Evolutionary conservation across 2,329 filamentous ascomycete genomes (phyloP).

Genomic region (Epichloe gansuensis): DNA sequence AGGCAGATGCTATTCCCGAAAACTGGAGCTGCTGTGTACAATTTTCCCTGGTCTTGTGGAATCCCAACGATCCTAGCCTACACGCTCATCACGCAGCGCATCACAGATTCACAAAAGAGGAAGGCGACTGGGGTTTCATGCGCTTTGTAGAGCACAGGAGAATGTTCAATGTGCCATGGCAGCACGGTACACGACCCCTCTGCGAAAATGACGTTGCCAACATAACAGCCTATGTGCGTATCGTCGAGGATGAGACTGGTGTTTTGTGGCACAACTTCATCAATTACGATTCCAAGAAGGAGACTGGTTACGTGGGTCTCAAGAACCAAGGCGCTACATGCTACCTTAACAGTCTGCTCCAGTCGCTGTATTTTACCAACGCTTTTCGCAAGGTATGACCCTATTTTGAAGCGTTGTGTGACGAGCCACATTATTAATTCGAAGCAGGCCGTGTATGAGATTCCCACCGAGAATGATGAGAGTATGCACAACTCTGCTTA

Average conservation of each 20-base stretch:
- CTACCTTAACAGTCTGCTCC: constrained; percentile 73
- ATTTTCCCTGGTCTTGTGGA: constrained; percentile 89
- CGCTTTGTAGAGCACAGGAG: constrained; percentile 78
- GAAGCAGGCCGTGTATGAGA: constrained; percentile 82
- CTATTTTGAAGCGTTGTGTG: background rate
- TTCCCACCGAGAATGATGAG: constrained; percentile 78
- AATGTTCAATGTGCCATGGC: constrained; percentile 70
- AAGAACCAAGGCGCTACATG: constrained; percentile 94
- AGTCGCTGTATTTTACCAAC: constrained; percentile 79
- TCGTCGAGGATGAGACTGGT: constrained; percentile 78
- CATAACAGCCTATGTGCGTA: constrained; percentile 69
- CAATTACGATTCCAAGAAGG: constrained; percentile 98
- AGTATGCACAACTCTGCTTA: constrained; percentile 81
- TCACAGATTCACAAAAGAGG: constrained; percentile 90
- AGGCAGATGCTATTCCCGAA: constrained; percentile 60
- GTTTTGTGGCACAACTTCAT: constrained; percentile 84
- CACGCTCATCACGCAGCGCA: constrained; percentile 74
- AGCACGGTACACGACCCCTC: constrained; percentile 54
- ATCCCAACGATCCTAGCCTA: constrained; percentile 80
- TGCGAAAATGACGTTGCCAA: constrained; percentile 66
- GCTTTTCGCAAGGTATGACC: constrained; percentile 70
- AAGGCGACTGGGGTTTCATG: constrained; percentile 99
- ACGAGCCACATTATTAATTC: constrained; percentile 5
- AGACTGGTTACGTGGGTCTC: constrained; percentile 91
- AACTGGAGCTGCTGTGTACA: constrained; percentile 97